Base-by-base conservation (phyloP, 1,284 basidiomycete genomes). In the Leccinum pachyderme region DNA sequence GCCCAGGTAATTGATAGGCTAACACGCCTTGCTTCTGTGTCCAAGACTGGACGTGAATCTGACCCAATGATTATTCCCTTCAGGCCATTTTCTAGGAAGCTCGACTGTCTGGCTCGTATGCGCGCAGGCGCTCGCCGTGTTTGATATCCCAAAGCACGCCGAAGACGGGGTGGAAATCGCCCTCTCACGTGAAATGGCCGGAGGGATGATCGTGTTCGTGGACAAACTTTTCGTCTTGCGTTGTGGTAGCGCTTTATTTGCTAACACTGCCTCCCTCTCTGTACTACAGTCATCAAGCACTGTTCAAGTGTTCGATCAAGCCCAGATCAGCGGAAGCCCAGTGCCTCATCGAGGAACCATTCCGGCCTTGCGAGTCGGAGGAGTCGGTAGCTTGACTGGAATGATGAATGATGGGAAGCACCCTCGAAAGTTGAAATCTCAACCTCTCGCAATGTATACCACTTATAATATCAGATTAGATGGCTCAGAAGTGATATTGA, bases 221-320 rank as follows among this genome's bases (percentile, higher is more conserved):
- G 7, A 7, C 15, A 11, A 15, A 18, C 18, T 39, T 18, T 39
- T 43, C 5, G 22, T 43, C 18, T 41, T 24, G 11, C 39, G 2
- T 24, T 11, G 12, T 4, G 7, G 18, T 18, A 18, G 1, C 18
- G 18, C 18, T 18, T 18, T 7, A 11, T 25, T 8, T 37, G 35
- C 35, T 18, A 11, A 22, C 18, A 18, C 18, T 6, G 4, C 15
- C 8, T 8, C 7, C 5, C 7, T 25, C 13, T 5, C 15, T 7
- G 7, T 24, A 3, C 8, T 43, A n/a, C 32, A 84, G 83, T 57
- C 77, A 81, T 58, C 81, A 78, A 7, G 77, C 73, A 51, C 77
- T 81, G 9, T 86, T 82, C 70, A 76, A 78, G 61, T 84, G 82
- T 63, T 63, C 70, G 12, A 77, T 84, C 59, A 78, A 72, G 59